Percentiles rank a stretch among this genome's conserved stretches.
phyloP scores from a whole-genome alignment of 305 asterid genomes.

The Fraxinus baroniana region DNA sequence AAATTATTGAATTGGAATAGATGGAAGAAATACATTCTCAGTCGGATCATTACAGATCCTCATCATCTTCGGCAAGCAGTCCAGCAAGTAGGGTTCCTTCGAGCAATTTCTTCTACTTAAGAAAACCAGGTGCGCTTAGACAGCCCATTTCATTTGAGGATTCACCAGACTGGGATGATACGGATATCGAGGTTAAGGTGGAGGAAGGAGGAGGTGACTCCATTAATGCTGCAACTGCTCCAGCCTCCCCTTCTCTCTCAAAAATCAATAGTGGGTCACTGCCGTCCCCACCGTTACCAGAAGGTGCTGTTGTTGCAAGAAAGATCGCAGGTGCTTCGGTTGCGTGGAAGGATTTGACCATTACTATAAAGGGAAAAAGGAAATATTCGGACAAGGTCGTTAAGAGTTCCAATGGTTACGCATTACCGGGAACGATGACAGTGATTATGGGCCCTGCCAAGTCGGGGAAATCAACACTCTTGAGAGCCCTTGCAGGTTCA shows the following conservation, averaged over 20 bases:
- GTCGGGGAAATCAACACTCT: slow-evolving; percentile 95
- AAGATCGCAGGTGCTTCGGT: slow-evolving; percentile 79
- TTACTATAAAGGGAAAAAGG: slow-evolving; percentile 87
- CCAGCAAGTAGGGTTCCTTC: slow-evolving; percentile 94
- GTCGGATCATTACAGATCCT: slow-evolving; percentile 87
- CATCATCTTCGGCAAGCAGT: slow-evolving; percentile 96
- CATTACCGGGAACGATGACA: slow-evolving; percentile 94
- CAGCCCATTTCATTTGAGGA: slow-evolving; percentile 97
- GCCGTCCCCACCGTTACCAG: slow-evolving; percentile 83
- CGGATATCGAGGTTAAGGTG: slow-evolving; percentile 72
- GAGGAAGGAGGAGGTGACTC: slow-evolving; percentile 91
- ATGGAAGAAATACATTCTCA: slow-evolving; percentile 99
- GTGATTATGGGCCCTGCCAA: slow-evolving; percentile 99
- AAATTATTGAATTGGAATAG: slow-evolving; percentile 8
- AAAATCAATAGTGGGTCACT: slow-evolving; percentile 82
- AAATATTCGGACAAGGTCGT: slow-evolving; percentile 86
- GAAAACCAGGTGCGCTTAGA: slow-evolving; percentile 81
- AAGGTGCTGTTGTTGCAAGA: slow-evolving; percentile 60
- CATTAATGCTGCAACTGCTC: slow-evolving; percentile 70
- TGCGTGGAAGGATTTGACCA: slow-evolving; percentile 96
- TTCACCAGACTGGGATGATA: slow-evolving; percentile 97
- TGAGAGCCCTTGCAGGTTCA: slow-evolving; percentile 92
- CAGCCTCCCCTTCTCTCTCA: slow-evolving; percentile 83
- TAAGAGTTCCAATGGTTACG: slow-evolving; percentile 92
- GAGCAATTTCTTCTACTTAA: slow-evolving; percentile 85